A percentile compares a stretch with the other conserved stretches of the same genome.
Conservation (phyloP, 768 basidiomycete genomes). For the Mycena olivaceomarginata region DNA sequence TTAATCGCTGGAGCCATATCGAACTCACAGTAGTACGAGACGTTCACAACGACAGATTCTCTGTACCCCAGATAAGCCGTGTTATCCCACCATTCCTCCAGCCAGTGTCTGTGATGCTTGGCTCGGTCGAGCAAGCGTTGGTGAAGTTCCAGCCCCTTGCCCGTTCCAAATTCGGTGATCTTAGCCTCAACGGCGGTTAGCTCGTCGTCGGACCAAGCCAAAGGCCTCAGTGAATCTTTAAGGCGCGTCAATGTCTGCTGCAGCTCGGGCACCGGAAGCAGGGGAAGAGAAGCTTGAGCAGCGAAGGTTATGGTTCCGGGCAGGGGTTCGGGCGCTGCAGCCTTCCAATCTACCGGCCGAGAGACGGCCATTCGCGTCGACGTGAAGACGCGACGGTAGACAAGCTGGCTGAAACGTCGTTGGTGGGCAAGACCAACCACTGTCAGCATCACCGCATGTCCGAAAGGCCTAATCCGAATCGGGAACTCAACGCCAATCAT, state of each 20-base stretch:
- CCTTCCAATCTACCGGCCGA: conserved; percentile 82
- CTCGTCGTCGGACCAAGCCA: conserved; percentile 80
- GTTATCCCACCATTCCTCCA: conserved; percentile 98
- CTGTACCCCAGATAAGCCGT: conserved; percentile 88
- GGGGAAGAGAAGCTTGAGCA: conserved; percentile 77
- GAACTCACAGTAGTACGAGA: conserved; percentile 92
- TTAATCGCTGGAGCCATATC: background rate
- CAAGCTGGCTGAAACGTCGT: conserved; percentile 21
- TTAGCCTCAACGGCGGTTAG: conserved; percentile 71
- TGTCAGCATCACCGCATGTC: background rate
- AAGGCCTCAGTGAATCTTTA: conserved; percentile 62
- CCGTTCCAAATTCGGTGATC: conserved; percentile 79
- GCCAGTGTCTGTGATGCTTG: conserved; percentile 82
- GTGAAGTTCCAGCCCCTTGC: conserved; percentile 77
- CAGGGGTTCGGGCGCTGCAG: conserved; percentile 75
- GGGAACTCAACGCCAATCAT: conserved; percentile 13
- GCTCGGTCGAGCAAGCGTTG: conserved; percentile 74
- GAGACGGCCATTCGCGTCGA: conserved; percentile 36
- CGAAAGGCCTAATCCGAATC: conserved; percentile 9
- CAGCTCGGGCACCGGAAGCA: conserved; percentile 86
- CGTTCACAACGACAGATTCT: conserved; percentile 92
- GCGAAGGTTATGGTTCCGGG: conserved; percentile 77
- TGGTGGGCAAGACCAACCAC: background rate
- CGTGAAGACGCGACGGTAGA: conserved; percentile 31
- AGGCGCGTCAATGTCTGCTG: conserved; percentile 73